Base-by-base conservation (phyloP, 1,284 basidiomycete species). In the Pholiota adiposa region DNA sequence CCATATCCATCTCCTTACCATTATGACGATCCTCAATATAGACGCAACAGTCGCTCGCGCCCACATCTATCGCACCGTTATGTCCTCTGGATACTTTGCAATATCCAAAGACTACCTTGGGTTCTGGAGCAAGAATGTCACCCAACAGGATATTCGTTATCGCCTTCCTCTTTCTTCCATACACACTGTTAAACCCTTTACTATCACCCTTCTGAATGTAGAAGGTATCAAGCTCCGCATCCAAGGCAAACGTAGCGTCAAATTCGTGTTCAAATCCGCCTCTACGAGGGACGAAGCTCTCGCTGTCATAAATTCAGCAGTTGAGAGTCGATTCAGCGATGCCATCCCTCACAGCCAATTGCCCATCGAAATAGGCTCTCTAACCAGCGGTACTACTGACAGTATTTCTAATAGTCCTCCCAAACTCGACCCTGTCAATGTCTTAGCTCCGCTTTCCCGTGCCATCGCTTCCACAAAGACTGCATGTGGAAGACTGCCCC, bases 61-160 rank as follows among this genome's bases (percentile, higher is more conserved):
- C 11, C 75, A n/a, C n/a, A 66, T 79, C 4, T 70, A 74, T 53
- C 64, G 74, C 48, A 73, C 70, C 16, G 70, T 79, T 3, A 72
- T 70, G 8, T 77, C 75, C 3, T 63, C 72, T 9, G 83, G 83
- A 5, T 78, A 78, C 56, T 75, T 85, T 48, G 79, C 79, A 31
- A 69, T 84, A 16, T 76, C 79, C 1, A 67, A 70, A 1, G 70
- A 75, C 43, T 77, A 75, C 62, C 63, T 85, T 31, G 77, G 78
- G 14, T 84, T 83, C 70, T 84, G 82, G 83, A 77, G 77, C 62
- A 81, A 80, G 63, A 78, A 74, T 41, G 68, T 81, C 21, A 72
- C 77, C 4, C 69, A 76, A 53, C 62, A 68, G n/a, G 76, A 82
- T 62, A 68, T 76, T 27, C 73, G 77, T 63, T 85, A 87, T 64